Evolutionary conservation across 2,329 filamentous ascomycete species (phyloP).

Genomic region (Fusarium pseudocircinatum): DNA sequence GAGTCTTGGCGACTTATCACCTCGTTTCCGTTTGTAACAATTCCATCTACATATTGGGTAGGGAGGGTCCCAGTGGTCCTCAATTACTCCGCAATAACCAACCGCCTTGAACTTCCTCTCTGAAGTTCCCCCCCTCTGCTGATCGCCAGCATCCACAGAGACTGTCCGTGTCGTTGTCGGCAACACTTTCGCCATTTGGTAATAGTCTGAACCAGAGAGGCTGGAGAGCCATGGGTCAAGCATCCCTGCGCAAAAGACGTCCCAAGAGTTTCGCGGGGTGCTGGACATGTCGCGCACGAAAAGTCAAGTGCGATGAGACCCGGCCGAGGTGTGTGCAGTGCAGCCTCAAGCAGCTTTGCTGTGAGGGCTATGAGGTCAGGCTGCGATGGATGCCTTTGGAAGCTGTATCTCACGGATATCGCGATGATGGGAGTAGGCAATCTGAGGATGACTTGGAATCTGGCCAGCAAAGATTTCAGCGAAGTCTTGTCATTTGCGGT

Average conservation of each 20-base stretch:
- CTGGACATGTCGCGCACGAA: background rate
- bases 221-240: background rate
- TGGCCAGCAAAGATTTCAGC: background rate
- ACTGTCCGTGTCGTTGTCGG: background rate
- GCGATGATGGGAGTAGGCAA: background rate
- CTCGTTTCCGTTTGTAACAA: background rate
- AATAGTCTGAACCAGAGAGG: no score
- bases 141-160: background rate
- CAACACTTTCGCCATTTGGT: background rate
- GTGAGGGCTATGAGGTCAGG: background rate
- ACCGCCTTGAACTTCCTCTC: background rate
- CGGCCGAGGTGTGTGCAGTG: background rate
- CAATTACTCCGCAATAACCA: background rate
- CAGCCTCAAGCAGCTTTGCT: background rate
- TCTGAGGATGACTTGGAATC: background rate
- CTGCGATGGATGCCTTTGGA: background rate
- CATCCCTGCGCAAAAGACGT: background rate
- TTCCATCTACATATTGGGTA: background rate
- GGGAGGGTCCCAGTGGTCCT: background rate
- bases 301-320: background rate
- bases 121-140: background rate
- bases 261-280: background rate
- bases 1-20: background rate
- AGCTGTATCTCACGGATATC: background rate
- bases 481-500: background rate